Evolutionary conservation across 768 basidiomycete species (phyloP), one percentile per base, ranked within the genome.

Genomic region (Psilocybe cyanescens): DNA sequence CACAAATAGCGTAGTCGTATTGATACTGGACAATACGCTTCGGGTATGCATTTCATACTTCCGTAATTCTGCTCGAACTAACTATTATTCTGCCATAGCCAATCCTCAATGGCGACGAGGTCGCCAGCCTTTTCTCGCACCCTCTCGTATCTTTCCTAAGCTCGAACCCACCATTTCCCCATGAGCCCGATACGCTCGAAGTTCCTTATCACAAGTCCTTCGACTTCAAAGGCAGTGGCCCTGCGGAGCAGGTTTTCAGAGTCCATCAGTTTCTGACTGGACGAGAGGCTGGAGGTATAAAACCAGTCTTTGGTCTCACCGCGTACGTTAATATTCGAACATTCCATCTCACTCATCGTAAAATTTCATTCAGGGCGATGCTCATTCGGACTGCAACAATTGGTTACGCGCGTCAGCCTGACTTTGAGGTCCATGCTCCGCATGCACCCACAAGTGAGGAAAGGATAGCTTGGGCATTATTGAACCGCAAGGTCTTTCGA

Each of bases 281-380:
- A 0, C 78, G 94, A 45, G 94, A 97, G 71, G 86, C 83, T 2
- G 87, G 19, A 12, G 94, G 94, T 0, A 84, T 93, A 12, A 95
- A 94, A 68, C 94, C 94, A n/a, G 85, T 96, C 0, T 92, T 87
- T 65, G 94, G 94, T 7, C 75, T 97, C 8, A 97, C 94, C 30
- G 87, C 94, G 93, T 95, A 71, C 64, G 90, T 83, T 6, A 8
- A 24, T 24, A 24, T 24, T 2, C 24, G 24, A 24, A 24, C 24
- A 24, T 24, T 24, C 24, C 24, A 24, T 24, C 24, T 24, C 24
- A 24, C 2, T 24, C 24, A 24, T 24, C 24, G 24, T 2, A 46
- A 46, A 46, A 6, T 7, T 6, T 16, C 19, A 6, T 16, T 6
- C 16, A 83, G 83, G 5, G 73, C 72, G 1, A 84, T 84, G 56